Percentiles rank a stretch among this genome's conserved stretches.
These are phyloP conservation scores for Geopyxis carbonaria DNA, from an alignment of 495 filamentous ascomycete genomes.

Conservation along the genomic window DNA sequence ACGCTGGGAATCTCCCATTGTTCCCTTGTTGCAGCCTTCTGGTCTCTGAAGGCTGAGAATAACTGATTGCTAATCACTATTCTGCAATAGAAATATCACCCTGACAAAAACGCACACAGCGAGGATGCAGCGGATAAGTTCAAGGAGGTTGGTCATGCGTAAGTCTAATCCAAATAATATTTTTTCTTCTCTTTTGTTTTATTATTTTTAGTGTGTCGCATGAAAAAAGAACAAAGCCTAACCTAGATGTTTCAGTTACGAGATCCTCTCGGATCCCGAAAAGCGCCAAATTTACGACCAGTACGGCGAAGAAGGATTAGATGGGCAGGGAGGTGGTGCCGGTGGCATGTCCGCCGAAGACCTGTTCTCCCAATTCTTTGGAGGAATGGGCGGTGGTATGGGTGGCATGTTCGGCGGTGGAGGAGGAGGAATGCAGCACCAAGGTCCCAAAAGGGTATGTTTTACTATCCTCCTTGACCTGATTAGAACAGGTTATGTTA, in stretches of 20 bases:
- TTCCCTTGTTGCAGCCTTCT: not conserved
- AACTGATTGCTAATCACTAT: not conserved
- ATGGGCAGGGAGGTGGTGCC: slow-evolving; percentile 60
- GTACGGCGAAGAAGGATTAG: slow-evolving; percentile 90
- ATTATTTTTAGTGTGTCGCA: not conserved
- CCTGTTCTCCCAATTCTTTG: slow-evolving; percentile 95
- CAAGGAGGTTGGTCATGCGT: slow-evolving; percentile 83
- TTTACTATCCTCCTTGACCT: slow-evolving; percentile 31
- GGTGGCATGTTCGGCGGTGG: slow-evolving; percentile 76
- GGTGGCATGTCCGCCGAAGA: slow-evolving; percentile 93
- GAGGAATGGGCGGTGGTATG: slow-evolving; percentile 63
- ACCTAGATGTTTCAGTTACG: slow-evolving; percentile 38
- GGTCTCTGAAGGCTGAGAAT: not conserved
- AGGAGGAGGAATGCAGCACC: slow-evolving; percentile 64
- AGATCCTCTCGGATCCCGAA: slow-evolving; percentile 77
- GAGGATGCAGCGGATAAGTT: slow-evolving; percentile 91
- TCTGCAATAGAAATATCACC: slow-evolving; percentile 22
- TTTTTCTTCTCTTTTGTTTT: not conserved
- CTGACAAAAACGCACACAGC: slow-evolving; percentile 93
- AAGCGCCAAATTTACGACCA: slow-evolving; percentile 89
- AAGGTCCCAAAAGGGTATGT: slow-evolving; percentile 81
- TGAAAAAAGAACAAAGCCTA: too few relatives aligned
- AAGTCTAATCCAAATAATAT: too few relatives aligned
- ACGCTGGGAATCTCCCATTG: not conserved
- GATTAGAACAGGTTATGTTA: not conserved